Base-by-base conservation (phyloP, 108 stramenopile species). In the Fragilaria radians region DNA sequence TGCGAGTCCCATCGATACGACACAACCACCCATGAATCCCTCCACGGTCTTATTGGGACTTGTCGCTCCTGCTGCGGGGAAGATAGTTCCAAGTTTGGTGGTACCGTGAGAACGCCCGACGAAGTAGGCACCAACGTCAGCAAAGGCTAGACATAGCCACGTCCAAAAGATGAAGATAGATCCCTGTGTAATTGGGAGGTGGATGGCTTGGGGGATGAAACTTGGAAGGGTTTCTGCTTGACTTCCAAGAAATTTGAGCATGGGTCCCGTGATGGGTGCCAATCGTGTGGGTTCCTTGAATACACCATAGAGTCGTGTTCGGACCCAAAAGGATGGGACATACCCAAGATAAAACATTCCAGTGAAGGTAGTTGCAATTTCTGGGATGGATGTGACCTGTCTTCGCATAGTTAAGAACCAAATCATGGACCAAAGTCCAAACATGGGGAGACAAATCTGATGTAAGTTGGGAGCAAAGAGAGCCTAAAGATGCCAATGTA, bases 301-400 rank as follows among this genome's bases (percentile, higher is more conserved):
- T 1, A 48, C n/a, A 32, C 90, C 90, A 7, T 86, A 54, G 5
- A 76, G 66, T 25, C 90, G 70, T 55, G 82, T 78, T 23, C 95
- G 84, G 5, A 96, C 94, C 95, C 96, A 97, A 68, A 93, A 97
- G 34, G 77, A 80, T 9, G 96, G 96, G 47, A 96, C 78, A 59
- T 97, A 97, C 19, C 93, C 97, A 30, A 93, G 64, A 67, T 96
- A 98, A 72, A 98, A 95, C 85, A 98, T 93, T 0, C 97, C 97
- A 32, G 96, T 85, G 58, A 98, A 91, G 0, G 97, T 94, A 0
- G 97, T 94, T 17, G 94, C 89, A 65, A 98, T 96, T 63, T 98
- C 96, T 26, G 83, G 59, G 61, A 97, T 96, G 23, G 89, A 78
- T 2, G 85, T 76, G 7, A 75, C 68, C 11, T 77, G 60, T 49